Evolutionary conservation across 1,139 yeast genomes (phyloP), one percentile per base, ranked within the genome.

Genomic region (Geotrichum reessii): DNA sequence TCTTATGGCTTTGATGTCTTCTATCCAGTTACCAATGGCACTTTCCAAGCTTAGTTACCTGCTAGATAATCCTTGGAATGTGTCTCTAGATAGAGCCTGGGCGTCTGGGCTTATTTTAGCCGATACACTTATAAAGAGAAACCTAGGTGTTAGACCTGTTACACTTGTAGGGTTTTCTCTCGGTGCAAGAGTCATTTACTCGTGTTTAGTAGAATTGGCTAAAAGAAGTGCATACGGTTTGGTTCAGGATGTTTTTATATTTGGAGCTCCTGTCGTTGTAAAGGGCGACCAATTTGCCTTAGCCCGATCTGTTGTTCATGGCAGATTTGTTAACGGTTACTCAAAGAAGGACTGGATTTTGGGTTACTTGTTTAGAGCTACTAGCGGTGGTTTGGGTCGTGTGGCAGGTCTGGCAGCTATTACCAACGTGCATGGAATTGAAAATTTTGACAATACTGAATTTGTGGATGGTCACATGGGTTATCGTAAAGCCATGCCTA

Each of bases 61-160:
- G 50, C 79, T 95, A 46, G 99, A 95, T 70, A 95, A 95, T 68
- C 99, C 99, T 0, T 95, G 99, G 99, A 92, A 86, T 68, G 98
- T 93, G 4, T 92, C 99, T 0, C 76, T 95, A 61, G 98, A 93
- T 72, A 80, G 99, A 63, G 99, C 99, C 0, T 92, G 98, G 97
- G 81, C 92, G 55, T 96, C 98, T 0, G 99, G 99, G 1, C 77
- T 85, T 62, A 84, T 95, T 53, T 73, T 95, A 60, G 99, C 99
- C 0, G 99, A 95, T 69, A 89, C 97, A 0, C 75, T 95, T 50
- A 82, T 91, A 58, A 81, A 91, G 8, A 87, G 96, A 40, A 92
- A 90, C 70, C 76, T 95, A 65, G 99, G 99, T 8, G 90, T 87
- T 17, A 77, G 99, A 53, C 99, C 99, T 0, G 82, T 91, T 0